Base-by-base conservation (phyloP, 139 green algal species). In the Eudorina sp. region DNA sequence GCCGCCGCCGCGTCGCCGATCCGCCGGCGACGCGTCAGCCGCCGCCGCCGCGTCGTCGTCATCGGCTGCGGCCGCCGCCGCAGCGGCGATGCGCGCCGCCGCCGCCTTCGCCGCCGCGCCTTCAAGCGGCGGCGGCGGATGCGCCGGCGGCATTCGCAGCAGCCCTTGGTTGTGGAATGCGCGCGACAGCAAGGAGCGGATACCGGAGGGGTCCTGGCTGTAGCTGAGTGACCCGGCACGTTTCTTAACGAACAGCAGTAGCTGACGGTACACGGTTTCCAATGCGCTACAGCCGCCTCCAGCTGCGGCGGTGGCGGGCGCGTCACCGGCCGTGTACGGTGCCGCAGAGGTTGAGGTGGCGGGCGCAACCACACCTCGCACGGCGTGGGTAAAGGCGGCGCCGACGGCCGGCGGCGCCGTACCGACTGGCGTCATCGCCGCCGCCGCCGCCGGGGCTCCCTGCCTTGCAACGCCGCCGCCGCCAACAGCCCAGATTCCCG, bases 231-330 rank as follows among this genome's bases (percentile, higher is more conserved):
- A 91, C 0, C 93, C 93, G 4, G 92, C 89, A 73, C 94, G 94
- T 45, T 96, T 96, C 92, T 97, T 96, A 48, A 98, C 96, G 70
- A 93, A 96, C 34, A 98, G 84, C 64, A 88, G 79, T 55, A 85
- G 55, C 70, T 87, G 84, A 23, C 45, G 79, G 75, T 89, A 86
- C 53, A 92, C 75, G 38, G 74, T 74, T 23, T 79, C 86, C 62
- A 89, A 53, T 3, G 74, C 43, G 64, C 84, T 85, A 79, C 76
- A 25, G 43, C 53, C 41, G 70, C 41, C 58, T 58, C 34, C 72
- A 72, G 34, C 46, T 16, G 64, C 27, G 43, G 41, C 69, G 48
- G 51, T 36, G 45, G 48, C 69, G 74, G 48, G n/a, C 2, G 53
- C 34, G 25, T n/a, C 3, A 34, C 62, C 4, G 27, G n/a, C 62